A percentile compares a stretch with the other conserved stretches of the same genome.
These are phyloP conservation scores for Asterophora parasitica DNA, from an alignment of 768 basidiomycete genomes.

Conservation along the genomic window DNA sequence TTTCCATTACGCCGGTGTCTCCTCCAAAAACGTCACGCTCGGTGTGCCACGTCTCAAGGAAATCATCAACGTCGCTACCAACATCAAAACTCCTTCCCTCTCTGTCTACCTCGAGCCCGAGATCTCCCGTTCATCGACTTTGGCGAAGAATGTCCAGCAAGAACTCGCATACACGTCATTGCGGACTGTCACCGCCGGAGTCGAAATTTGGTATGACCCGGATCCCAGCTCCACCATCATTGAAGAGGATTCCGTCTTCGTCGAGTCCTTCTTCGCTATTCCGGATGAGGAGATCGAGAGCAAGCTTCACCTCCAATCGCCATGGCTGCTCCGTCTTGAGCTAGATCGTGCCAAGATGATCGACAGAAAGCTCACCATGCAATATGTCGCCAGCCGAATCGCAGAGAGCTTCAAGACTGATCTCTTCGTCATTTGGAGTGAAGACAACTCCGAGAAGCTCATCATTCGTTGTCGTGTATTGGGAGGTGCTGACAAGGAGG, in stretches of 20 bases:
- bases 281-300: slow-evolving; percentile 94
- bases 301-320: slow-evolving; percentile 88
- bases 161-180: slow-evolving; percentile 92
- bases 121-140: slow-evolving; percentile 51
- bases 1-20: slow-evolving; percentile 99
- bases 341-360: slow-evolving; percentile 97
- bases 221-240: slow-evolving; percentile 89
- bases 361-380: slow-evolving; percentile 93
- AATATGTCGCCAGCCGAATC: slow-evolving; percentile 89
- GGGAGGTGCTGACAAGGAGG: slow-evolving; percentile 80
- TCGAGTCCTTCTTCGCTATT: slow-evolving; percentile 98
- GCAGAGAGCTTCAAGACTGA: slow-evolving; percentile 94
- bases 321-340: slow-evolving; percentile 95
- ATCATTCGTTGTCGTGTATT: slow-evolving; percentile 94
- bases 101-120: slow-evolving; percentile 81
- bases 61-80: slow-evolving; percentile 97
- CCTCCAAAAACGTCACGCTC: slow-evolving; percentile 98
- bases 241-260: slow-evolving; percentile 93
- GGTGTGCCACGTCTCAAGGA: slow-evolving; percentile 99
- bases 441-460: slow-evolving; percentile 97
- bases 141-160: slow-evolving; percentile 88
- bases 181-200: slow-evolving; percentile 88
- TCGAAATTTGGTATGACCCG: slow-evolving; percentile 98
- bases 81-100: slow-evolving; percentile 98
- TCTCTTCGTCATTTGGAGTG: slow-evolving; percentile 97